Conservation (phyloP, 768 basidiomycete genomes). For the Russula virescens region DNA sequence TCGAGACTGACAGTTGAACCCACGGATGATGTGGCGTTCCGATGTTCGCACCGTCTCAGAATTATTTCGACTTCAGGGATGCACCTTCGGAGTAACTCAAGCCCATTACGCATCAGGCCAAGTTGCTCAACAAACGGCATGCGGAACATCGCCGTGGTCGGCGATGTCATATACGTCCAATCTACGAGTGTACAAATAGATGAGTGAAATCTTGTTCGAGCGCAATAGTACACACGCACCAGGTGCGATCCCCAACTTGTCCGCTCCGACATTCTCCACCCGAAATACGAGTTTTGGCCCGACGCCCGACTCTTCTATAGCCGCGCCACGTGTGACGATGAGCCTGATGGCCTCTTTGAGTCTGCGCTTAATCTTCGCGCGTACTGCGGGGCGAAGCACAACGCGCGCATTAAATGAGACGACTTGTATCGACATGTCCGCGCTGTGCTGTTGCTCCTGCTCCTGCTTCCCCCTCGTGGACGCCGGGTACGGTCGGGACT, state of each 20-base stretch:
- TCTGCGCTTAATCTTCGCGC: conserved; percentile 10
- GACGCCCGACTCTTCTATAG: not conserved
- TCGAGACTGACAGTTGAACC: not conserved
- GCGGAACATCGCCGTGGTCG: conserved; percentile 3
- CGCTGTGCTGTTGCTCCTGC: not conserved
- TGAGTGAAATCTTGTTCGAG: too few species aligned
- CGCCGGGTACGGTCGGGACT: conserved; percentile 9
- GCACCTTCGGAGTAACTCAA: not conserved
- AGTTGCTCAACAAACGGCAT: conserved; percentile 11
- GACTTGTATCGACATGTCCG: conserved; percentile 13
- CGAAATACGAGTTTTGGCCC: conserved; percentile 1
- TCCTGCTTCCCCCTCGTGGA: not conserved
- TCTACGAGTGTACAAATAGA: conserved; percentile 5
- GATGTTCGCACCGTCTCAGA: too few species aligned
- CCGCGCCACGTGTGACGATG: conserved; percentile 17
- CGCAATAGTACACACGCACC: not conserved
- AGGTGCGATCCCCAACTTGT: conserved; percentile 15
- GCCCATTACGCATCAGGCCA: conserved; percentile 5
- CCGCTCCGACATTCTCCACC: conserved; percentile 9
- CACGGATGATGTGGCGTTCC: not conserved
- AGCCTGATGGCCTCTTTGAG: conserved; percentile 3
- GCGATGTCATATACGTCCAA: conserved; percentile 15
- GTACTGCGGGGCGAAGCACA: not conserved
- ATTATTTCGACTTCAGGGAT: not conserved
- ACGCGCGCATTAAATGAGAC: not conserved